A percentile compares a stretch with the other conserved stretches of the same genome.
Conservation (phyloP, 208 protist genomes). For the Leishmania major region DNA sequence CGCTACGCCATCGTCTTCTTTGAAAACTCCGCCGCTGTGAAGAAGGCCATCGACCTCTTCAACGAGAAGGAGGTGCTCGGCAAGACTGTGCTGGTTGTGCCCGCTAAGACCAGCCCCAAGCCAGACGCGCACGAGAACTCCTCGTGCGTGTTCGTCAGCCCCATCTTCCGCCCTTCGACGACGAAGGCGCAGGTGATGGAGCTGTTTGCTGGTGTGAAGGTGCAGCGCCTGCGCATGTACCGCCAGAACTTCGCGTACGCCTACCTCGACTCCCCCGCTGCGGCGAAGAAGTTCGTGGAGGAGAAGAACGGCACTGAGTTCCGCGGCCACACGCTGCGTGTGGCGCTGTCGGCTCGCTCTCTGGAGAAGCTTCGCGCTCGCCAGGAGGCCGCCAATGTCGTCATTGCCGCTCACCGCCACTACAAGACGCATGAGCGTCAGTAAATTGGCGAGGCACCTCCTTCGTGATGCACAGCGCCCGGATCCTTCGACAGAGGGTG, state of each 20-base stretch:
- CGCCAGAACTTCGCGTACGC: conserved; percentile 83
- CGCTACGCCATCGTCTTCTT: conserved; percentile 87
- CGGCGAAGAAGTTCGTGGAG: conserved; percentile 71
- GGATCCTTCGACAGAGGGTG: not conserved
- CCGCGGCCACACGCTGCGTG: conserved; percentile 75
- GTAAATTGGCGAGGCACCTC: conserved; percentile 3
- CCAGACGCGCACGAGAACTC: conserved; percentile 75
- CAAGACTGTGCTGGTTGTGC: conserved; percentile 62
- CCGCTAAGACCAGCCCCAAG: conserved; percentile 79
- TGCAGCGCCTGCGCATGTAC: conserved; percentile 80
- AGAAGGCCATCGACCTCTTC: conserved; percentile 88
- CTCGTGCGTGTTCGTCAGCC: conserved; percentile 74
- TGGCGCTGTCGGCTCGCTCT: conserved; percentile 65
- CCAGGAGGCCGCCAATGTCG: conserved; percentile 53
- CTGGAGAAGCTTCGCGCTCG: conserved; percentile 69
- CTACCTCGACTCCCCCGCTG: conserved; percentile 72
- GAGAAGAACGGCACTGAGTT: conserved; percentile 82
- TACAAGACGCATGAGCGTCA: conserved; percentile 36
- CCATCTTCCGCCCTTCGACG: conserved; percentile 80
- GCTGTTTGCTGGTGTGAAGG: conserved; percentile 73
- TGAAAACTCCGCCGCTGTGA: conserved; percentile 77
- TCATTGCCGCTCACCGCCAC: conserved; percentile 75
- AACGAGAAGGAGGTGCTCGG: conserved; percentile 83
- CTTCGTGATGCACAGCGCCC: not conserved
- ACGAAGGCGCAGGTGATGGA: conserved; percentile 70